Percentiles rank a stretch among this genome's conserved stretches.
These are phyloP conservation scores for Paradendryphiella salina DNA, from an alignment of 2,329 filamentous ascomycete genomes.

Conservation along the genomic window DNA sequence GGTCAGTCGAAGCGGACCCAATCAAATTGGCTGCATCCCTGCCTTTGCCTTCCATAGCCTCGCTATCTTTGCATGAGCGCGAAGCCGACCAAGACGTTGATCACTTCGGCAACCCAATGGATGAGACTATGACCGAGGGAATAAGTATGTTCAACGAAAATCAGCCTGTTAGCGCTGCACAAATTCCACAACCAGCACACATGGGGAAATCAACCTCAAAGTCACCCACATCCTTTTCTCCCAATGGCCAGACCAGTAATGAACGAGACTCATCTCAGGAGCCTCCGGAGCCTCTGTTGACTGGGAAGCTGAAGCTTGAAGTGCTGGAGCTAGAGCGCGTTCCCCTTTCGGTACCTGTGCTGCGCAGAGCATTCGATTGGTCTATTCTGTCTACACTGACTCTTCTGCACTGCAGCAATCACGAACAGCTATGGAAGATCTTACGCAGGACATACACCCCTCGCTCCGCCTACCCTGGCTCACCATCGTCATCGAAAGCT, in stretches of 20 bases:
- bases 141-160: constrained; percentile 29
- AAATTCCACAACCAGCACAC: constrained; percentile 10
- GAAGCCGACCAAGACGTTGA: constrained; percentile 37
- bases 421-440: constrained; percentile 75
- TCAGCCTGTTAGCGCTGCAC: constrained; percentile 17
- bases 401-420: constrained; percentile 71
- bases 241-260: not conserved
- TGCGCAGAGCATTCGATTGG: constrained; percentile 75
- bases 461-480: constrained; percentile 37
- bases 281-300: constrained; percentile 48
- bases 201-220: constrained; percentile 7
- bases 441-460: constrained; percentile 61
- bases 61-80: constrained; percentile 32
- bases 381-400: constrained; percentile 70
- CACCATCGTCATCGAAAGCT: constrained; percentile 42
- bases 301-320: constrained; percentile 67
- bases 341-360: constrained; percentile 70
- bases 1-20: constrained; percentile 20
- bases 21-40: constrained; percentile 23
- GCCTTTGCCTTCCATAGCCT: constrained; percentile 23
- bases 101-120: constrained; percentile 32
- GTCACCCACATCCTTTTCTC: constrained; percentile 1
- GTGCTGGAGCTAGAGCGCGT: constrained; percentile 75
- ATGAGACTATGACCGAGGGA: constrained; percentile 33
- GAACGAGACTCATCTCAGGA: constrained; percentile 5